These are phyloP conservation scores for Fomitopsis serialis DNA, from an alignment of 768 basidiomycete species.

Conservation along the genomic window DNA sequence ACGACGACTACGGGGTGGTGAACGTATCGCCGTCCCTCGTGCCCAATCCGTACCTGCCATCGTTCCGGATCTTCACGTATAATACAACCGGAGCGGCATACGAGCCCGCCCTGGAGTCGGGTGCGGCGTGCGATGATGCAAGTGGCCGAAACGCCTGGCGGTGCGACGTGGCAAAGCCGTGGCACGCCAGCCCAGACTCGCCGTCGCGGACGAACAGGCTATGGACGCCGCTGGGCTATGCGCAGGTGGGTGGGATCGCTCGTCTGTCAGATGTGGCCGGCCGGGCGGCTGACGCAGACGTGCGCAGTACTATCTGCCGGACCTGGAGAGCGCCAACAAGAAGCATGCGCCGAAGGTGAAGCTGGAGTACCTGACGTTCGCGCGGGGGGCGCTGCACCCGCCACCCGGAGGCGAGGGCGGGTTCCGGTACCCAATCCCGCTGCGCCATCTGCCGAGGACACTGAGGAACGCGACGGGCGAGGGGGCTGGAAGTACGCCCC, in stretches of 20 bases:
- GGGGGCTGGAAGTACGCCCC: constrained; percentile 55
- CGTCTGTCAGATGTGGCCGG: background rate
- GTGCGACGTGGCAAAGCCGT: constrained; percentile 54
- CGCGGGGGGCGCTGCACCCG: constrained; percentile 36
- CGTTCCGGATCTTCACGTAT: constrained; percentile 78
- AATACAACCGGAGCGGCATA: constrained; percentile 49
- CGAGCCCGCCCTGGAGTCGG: constrained; percentile 18
- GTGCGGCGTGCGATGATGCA: constrained; percentile 41
- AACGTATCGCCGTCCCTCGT: constrained; percentile 81
- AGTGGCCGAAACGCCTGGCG: constrained; percentile 56
- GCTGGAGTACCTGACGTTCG: constrained; percentile 76
- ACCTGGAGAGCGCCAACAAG: constrained; percentile 40
- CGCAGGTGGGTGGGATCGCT: constrained; percentile 55
- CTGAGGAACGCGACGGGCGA: constrained; percentile 37
- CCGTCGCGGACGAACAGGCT: constrained; percentile 68
- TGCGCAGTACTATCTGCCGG: constrained; percentile 61
- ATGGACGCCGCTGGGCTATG: constrained; percentile 77
- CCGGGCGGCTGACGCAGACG: background rate
- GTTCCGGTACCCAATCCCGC: constrained; percentile 49
- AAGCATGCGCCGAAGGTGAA: constrained; percentile 53
- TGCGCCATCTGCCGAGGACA: constrained; percentile 45
- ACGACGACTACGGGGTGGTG: constrained; percentile 67
- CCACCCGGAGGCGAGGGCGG: constrained; percentile 16
- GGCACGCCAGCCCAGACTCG: constrained; percentile 55
- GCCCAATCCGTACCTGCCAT: constrained; percentile 82